A percentile compares a stretch with the other conserved stretches of the same genome.
Evolutionary conservation across 805 yeast genomes (phyloP).

Genomic region (Ogataea methylovora): DNA sequence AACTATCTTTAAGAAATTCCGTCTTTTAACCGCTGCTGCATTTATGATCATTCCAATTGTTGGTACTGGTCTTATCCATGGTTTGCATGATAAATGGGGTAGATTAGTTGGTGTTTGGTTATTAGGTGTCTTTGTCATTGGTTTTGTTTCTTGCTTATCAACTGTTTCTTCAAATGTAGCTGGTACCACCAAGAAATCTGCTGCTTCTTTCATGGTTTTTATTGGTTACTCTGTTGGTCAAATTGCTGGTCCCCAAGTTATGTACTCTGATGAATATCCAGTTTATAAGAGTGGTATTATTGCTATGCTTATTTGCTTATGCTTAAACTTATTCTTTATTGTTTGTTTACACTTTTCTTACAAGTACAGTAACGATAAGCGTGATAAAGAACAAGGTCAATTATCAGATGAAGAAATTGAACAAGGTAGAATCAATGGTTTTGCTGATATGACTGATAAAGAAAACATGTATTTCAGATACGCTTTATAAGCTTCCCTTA

Average conservation of each 20-base stretch:
- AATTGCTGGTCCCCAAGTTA: slow-evolving; percentile 58
- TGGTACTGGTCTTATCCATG: slow-evolving; percentile 10
- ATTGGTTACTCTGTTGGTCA: slow-evolving; percentile 52
- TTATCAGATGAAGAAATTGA: slow-evolving; percentile 13
- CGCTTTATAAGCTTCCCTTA: slow-evolving; percentile 8
- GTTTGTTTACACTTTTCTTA: slow-evolving; percentile 10
- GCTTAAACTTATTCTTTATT: slow-evolving; percentile 17
- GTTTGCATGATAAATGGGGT: slow-evolving; percentile 13
- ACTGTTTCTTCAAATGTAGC: slow-evolving; percentile 41
- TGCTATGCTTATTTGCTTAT: slow-evolving; percentile 34
- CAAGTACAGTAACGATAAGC: slow-evolving; percentile 37
- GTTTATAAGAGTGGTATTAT: slow-evolving; percentile 51
- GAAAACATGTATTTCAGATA: slow-evolving; percentile 55
- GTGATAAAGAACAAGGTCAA: slow-evolving; percentile 30
- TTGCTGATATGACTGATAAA: slow-evolving; percentile 52
- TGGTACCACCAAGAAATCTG: slow-evolving; percentile 50
- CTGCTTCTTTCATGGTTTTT: slow-evolving; percentile 46
- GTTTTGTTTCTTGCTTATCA: slow-evolving; percentile 14
- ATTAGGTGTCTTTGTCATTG: slow-evolving; percentile 10
- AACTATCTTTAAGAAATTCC: slow-evolving; percentile 7
- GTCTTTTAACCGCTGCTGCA: slow-evolving; percentile 8
- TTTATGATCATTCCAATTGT: slow-evolving; percentile 9
- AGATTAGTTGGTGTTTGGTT: slow-evolving; percentile 11
- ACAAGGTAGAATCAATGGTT: slow-evolving; percentile 33
- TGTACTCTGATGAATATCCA: slow-evolving; percentile 44